A percentile compares a stretch with the other conserved stretches of the same genome.
Conservation (phyloP, 805 yeast species). For the Candida odintsovae region DNA sequence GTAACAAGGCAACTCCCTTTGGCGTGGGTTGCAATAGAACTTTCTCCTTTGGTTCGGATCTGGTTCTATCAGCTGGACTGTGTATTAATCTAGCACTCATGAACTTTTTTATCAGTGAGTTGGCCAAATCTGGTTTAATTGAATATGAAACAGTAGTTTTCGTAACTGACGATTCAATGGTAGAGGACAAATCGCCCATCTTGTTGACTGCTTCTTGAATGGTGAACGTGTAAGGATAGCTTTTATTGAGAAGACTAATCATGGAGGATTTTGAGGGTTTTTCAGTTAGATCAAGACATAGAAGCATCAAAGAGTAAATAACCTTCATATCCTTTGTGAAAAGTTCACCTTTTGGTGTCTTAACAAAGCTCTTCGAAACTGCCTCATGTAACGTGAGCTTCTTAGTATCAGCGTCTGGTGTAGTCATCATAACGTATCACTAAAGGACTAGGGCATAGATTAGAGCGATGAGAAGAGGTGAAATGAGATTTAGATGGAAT, state of each 20-base stretch:
- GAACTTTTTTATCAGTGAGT: slow-evolving; percentile 41
- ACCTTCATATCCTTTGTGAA: slow-evolving; percentile 53
- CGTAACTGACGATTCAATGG: slow-evolving; percentile 43
- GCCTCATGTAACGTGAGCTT: slow-evolving; percentile 34
- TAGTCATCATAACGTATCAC: neutral
- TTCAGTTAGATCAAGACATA: slow-evolving; percentile 35
- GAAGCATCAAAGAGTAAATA: slow-evolving; percentile 48
- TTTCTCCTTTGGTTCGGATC: slow-evolving; percentile 37
- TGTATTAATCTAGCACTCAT: slow-evolving; percentile 63
- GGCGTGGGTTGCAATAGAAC: slow-evolving; percentile 77
- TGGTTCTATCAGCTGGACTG: slow-evolving; percentile 69
- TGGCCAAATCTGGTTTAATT: slow-evolving; percentile 46
- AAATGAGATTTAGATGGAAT: neutral
- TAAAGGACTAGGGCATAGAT: neutral
- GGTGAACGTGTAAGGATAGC: slow-evolving; percentile 48
- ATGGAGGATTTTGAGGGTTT: slow-evolving; percentile 20
- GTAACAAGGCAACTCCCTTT: slow-evolving; percentile 74
- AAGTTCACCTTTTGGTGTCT: slow-evolving; percentile 48
- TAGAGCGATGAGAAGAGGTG: neutral
- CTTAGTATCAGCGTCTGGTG: neutral
- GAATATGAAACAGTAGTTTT: slow-evolving; percentile 49
- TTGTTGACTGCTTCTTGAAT: slow-evolving; percentile 42
- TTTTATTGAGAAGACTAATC: slow-evolving; percentile 26
- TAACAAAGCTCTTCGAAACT: slow-evolving; percentile 37
- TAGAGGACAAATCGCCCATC: slow-evolving; percentile 45